A percentile compares a stretch with the other conserved stretches of the same genome.
These are phyloP conservation scores for Dentipellis fragilis DNA, from an alignment of 768 basidiomycete genomes.

Conservation along the genomic window DNA sequence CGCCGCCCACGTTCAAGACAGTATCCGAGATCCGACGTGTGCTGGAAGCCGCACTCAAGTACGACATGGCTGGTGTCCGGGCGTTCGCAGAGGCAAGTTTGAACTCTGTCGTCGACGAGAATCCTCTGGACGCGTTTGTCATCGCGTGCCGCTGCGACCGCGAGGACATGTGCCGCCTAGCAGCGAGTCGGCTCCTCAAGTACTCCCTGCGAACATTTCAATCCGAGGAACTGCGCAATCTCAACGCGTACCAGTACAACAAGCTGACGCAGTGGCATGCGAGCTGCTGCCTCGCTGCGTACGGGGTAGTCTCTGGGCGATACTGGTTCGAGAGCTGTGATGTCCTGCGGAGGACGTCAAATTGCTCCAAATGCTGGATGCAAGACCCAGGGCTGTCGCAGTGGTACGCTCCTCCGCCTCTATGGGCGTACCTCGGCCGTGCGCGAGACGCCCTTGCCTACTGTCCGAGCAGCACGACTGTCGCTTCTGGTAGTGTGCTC, in stretches of 20 bases:
- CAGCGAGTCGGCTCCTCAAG: background rate
- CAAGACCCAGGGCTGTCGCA: no score
- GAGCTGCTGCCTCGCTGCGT: background rate
- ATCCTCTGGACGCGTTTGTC: background rate
- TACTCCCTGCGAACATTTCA: no score
- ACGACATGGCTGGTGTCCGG: background rate
- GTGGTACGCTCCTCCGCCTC: no score
- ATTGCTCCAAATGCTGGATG: no score
- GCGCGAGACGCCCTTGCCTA: no score
- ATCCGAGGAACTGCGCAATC: no score
- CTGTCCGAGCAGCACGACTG: no score
- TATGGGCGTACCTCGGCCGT: no score
- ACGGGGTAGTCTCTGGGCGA: background rate
- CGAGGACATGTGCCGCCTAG: background rate
- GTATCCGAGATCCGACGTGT: background rate
- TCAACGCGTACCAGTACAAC: background rate
- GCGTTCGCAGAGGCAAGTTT: background rate
- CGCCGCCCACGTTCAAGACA: background rate
- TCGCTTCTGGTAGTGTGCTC: no score
- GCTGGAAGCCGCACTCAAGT: background rate
- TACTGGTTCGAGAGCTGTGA: background rate
- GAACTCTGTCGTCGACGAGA: background rate
- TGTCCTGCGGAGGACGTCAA: no score
- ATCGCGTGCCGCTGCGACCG: background rate
- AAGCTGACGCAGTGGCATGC: background rate